Evolutionary conservation across 352 stramenopile genomes (phyloP).

Genomic region (Pythium grandisporangium): DNA sequence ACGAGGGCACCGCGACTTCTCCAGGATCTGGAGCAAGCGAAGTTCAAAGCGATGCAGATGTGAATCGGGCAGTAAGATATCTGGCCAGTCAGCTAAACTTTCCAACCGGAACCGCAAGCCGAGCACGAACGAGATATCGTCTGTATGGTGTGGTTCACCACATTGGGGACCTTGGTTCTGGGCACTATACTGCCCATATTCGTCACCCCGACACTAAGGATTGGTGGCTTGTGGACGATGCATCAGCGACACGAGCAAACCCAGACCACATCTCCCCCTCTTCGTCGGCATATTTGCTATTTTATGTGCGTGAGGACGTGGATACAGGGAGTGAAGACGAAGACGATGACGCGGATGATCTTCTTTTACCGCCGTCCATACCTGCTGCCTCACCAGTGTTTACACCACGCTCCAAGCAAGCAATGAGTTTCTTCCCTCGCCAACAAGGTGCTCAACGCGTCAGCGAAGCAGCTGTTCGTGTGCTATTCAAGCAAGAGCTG

Average conservation of each 20-base stretch:
- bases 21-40: too few relatives aligned
- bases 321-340: slow-evolving; percentile 12
- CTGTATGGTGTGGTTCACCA: slow-evolving; percentile 95
- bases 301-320: slow-evolving; percentile 53
- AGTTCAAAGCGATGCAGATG: too few relatives aligned
- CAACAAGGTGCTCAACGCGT: slow-evolving; percentile 6
- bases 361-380: too few relatives aligned
- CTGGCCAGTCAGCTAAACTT: too few relatives aligned
- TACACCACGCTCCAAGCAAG: too few relatives aligned
- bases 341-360: slow-evolving; percentile 1
- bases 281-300: slow-evolving; percentile 57
- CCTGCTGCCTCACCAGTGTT: too few relatives aligned
- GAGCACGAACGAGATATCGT: slow-evolving; percentile 64
- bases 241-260: slow-evolving; percentile 15
- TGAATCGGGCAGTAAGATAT: too few relatives aligned
- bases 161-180: slow-evolving; percentile 85
- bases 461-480: slow-evolving; percentile 4
- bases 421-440: slow-evolving; percentile 38
- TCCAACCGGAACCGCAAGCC: slow-evolving; percentile 27
- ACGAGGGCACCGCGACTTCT: too few relatives aligned
- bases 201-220: slow-evolving; percentile 21
- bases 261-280: slow-evolving; percentile 27
- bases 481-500: slow-evolving; percentile 8
- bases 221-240: slow-evolving; percentile 95
- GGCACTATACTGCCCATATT: slow-evolving; percentile 88